These are phyloP conservation scores for Mortierella sp. DNA, from an alignment of 371 early-diverging fungal genomes.

Conservation along the genomic window DNA sequence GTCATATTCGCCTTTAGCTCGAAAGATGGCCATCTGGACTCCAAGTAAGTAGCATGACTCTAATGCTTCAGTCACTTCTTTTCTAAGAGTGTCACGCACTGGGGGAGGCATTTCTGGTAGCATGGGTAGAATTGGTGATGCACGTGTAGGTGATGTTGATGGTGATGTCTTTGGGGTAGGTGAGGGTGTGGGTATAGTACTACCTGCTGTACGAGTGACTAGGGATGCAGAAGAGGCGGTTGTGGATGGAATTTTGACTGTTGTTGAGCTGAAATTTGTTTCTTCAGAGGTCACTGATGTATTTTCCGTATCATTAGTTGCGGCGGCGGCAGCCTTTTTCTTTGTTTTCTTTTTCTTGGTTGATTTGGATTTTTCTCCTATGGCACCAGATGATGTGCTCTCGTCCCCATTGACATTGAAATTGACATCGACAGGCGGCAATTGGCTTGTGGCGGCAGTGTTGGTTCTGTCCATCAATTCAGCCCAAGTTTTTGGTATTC, in stretches of 20 bases:
- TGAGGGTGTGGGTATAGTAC: not conserved
- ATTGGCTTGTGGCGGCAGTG: not conserved
- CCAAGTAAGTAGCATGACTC: no score
- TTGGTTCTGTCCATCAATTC: no score
- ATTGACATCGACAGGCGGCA: not conserved
- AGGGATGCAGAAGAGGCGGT: not conserved
- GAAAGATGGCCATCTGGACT: no score
- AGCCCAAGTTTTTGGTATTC: not conserved
- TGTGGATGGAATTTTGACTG: not conserved
- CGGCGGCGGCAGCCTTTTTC: constrained; percentile 8
- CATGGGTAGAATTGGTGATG: no score
- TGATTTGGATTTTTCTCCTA: not conserved
- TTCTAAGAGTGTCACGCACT: no score
- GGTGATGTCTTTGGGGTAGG: not conserved
- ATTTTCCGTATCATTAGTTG: not conserved
- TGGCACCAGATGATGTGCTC: not conserved
- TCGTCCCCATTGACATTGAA: constrained; percentile 11
- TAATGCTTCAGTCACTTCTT: no score
- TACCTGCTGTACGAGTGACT: not conserved
- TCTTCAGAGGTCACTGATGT: not conserved
- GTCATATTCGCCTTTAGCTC: no score
- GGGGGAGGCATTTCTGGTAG: no score
- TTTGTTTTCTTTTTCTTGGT: constrained; percentile 27
- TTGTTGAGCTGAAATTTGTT: not conserved
- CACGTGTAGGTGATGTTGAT: not conserved